phyloP scores from a whole-genome alignment of 1,284 basidiomycete species.

The Cronartium ribicola region DNA sequence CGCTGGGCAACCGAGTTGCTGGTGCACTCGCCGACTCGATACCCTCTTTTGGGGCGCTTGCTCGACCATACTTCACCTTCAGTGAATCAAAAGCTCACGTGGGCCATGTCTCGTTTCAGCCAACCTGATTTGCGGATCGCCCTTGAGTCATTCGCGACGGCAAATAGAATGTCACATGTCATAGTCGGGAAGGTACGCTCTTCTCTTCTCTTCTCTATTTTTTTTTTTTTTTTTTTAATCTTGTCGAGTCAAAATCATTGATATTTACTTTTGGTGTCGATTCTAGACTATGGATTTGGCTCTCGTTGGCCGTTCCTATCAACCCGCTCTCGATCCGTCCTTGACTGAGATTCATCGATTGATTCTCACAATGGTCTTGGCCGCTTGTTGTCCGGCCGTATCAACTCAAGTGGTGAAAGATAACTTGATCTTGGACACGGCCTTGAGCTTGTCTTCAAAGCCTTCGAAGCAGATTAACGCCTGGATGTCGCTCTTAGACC shows the following conservation, averaged over 20 bases:
- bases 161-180: slow-evolving; percentile 17
- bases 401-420: not conserved
- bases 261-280: not conserved
- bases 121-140: slow-evolving; percentile 10
- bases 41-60: slow-evolving; percentile 14
- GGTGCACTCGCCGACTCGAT: slow-evolving; percentile 26
- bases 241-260: not conserved
- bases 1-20: slow-evolving; percentile 24
- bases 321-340: not conserved
- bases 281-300: slow-evolving; percentile 38
- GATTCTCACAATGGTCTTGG: slow-evolving; percentile 22
- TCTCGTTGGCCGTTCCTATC: slow-evolving; percentile 3
- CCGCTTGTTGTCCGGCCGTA: slow-evolving; percentile 13
- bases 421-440: not conserved
- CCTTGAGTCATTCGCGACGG: not conserved
- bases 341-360: not conserved
- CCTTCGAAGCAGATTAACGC: not conserved
- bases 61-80: slow-evolving; percentile 14
- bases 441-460: not conserved
- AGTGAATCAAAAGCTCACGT: slow-evolving; percentile 6
- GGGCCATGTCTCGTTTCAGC: slow-evolving; percentile 14
- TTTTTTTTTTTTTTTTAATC: not conserved
- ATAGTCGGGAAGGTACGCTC: slow-evolving; percentile 14
- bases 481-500: not conserved
- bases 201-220: not conserved